A percentile compares a stretch with the other conserved stretches of the same genome.
These are phyloP conservation scores for Ganoderma boninense DNA, from an alignment of 1,284 basidiomycete genomes.

Conservation along the genomic window DNA sequence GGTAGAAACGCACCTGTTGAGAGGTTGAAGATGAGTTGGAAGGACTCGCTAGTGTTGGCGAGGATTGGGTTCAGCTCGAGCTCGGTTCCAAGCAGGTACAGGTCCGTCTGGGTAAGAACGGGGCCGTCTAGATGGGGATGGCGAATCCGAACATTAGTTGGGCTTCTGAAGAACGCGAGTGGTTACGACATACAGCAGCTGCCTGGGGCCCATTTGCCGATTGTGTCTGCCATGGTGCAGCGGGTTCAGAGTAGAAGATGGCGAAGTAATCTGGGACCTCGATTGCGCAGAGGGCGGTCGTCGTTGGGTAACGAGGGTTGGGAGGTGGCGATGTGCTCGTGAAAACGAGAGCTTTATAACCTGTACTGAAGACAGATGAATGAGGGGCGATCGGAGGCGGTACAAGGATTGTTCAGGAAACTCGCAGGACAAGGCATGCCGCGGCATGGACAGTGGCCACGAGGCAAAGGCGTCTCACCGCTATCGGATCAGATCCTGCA, in stretches of 20 bases:
- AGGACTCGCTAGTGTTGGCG: conserved; percentile 52
- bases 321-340: not conserved
- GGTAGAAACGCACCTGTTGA: conserved; percentile 56
- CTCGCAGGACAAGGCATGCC: not conserved
- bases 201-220: conserved; percentile 42
- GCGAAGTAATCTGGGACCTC: not conserved
- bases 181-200: conserved; percentile 35
- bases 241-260: not conserved
- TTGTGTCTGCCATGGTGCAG: conserved; percentile 35
- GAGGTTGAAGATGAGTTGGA: conserved; percentile 78
- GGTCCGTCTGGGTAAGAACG: conserved; percentile 75
- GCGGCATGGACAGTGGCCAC: conserved; percentile 1
- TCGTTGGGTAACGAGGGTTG: not conserved
- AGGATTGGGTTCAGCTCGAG: conserved; percentile 79
- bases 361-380: not conserved
- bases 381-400: not conserved
- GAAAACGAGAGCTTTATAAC: conserved; percentile 1
- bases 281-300: not conserved
- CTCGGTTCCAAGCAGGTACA: conserved; percentile 71
- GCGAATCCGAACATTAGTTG: too few species aligned
- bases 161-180: not conserved
- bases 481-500: conserved; percentile 24
- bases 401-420: conserved; percentile 6
- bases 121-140: conserved; percentile 69
- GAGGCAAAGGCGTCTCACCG: conserved; percentile 13